Base-by-base conservation (phyloP, 202 grass and related monocot genomes). In the Schoenoplectus tabernaemontani region DNA sequence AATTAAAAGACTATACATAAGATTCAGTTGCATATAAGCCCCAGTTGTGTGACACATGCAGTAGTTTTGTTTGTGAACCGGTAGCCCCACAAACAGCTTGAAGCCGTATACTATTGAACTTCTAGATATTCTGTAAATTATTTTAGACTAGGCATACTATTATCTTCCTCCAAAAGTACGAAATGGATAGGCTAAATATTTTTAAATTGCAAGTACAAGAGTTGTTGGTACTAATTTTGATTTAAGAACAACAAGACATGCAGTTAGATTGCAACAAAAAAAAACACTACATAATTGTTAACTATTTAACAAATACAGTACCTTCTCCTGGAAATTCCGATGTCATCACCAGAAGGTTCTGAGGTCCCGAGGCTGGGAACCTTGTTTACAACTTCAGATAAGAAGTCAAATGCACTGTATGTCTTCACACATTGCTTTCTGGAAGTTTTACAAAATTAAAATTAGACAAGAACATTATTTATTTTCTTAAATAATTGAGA, bases 351-450 rank as follows among this genome's bases (percentile, higher is more conserved):
- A 85, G 81, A 91, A 63, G 92, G 84, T 66, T 99, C 96, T 32
- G 84, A 78, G 28, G 78, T 47, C 1, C 96, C 91, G 9, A 99
- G 90, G 83, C 90, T 89, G 24, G 96, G 92, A 83, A 99, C 96
- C 85, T 99, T 99, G 85, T 83, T 96, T 81, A 91, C 92, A 83
- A 99, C 87, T 86, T 95, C 96, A 75, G 65, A 93, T 85, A 99
- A 86, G 89, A 99, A 99, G 90, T 99, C 96, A 91, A 95, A 99
- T 91, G 89, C 93, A 78, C 77, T 91, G 75, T 92, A 95, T 64
- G 83, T 92, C 81, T 95, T 99, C 72, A 99, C 96, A 87, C 96
- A 99, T 85, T 99, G 96, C 85, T 99, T 99, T 84, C 96, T 99
- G 85, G 69, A 72, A 60, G 87, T 83, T 23, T 73, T 76, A 87